phyloP scores from a whole-genome alignment of 345 rosid species.

The Gossypium bickii region DNA sequence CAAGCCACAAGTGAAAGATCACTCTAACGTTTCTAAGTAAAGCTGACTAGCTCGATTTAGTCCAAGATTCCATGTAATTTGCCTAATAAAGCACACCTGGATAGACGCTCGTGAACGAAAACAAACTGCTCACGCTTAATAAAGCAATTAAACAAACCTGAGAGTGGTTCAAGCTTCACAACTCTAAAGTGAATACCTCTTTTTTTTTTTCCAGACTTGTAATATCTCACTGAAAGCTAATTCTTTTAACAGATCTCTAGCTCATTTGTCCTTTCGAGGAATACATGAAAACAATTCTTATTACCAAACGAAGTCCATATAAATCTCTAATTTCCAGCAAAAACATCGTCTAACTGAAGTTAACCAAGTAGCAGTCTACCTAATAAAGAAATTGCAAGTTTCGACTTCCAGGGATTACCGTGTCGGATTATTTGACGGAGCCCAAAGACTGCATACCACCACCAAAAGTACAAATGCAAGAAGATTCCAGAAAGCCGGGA shows the following conservation, averaged over 20 bases:
- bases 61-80: not conserved
- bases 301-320: not conserved
- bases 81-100: not conserved
- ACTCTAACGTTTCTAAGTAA: not conserved
- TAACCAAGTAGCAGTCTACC: not conserved
- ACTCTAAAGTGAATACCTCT: not conserved
- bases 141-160: not conserved
- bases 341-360: not conserved
- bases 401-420: slow-evolving; percentile 24
- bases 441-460: slow-evolving; percentile 46
- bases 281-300: not conserved
- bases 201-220: not conserved
- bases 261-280: not conserved
- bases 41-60: not conserved
- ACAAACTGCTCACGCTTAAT: not conserved
- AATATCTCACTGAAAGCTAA: not conserved
- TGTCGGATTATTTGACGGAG: slow-evolving; percentile 39
- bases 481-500: slow-evolving; percentile 52
- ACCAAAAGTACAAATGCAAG: slow-evolving; percentile 43
- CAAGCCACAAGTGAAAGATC: not conserved
- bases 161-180: not conserved
- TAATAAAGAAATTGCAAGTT: not conserved
- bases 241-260: not conserved
- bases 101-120: not conserved
- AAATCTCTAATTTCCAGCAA: not conserved